Evolutionary conservation across 2,329 filamentous ascomycete genomes (phyloP).

Genomic region (Alternaria triticimaculans): DNA sequence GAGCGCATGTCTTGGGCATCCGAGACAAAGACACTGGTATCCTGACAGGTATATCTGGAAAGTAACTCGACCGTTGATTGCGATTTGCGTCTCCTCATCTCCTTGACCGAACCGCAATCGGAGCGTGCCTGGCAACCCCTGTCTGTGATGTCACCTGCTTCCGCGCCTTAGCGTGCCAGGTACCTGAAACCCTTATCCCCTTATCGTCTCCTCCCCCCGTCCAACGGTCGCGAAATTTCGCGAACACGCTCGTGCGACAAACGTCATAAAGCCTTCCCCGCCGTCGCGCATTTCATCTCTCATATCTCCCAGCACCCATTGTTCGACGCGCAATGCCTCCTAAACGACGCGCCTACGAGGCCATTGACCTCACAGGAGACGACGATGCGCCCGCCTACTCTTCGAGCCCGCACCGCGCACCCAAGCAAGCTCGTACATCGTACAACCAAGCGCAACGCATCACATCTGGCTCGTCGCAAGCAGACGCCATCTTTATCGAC

Average conservation of each 20-base stretch:
- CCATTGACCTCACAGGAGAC: constrained; percentile 13
- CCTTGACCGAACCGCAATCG: neutral
- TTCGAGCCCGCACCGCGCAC: constrained; percentile 20
- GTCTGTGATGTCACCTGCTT: constrained; percentile 24
- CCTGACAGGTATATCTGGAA: neutral
- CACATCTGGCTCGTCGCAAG: constrained; percentile 33
- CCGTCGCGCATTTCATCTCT: neutral
- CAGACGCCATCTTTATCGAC: constrained; percentile 33
- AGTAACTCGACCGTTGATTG: neutral
- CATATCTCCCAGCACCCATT: neutral
- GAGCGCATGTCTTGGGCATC: neutral
- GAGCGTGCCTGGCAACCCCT: neutral
- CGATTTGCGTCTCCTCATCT: neutral
- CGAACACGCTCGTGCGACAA: neutral
- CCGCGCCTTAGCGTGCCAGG: constrained; percentile 23
- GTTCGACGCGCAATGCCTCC: constrained; percentile 7
- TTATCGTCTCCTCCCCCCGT: neutral
- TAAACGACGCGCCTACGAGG: constrained; percentile 11
- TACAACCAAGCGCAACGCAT: constrained; percentile 10
- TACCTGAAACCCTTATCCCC: neutral
- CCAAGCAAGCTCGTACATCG: constrained; percentile 38
- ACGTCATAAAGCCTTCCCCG: neutral
- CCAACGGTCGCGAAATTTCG: neutral
- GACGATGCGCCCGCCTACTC: constrained; percentile 16
- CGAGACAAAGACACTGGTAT: neutral